phyloP scores from a whole-genome alignment of 176 grass and related monocot genomes.

The Bromus sterilis region DNA sequence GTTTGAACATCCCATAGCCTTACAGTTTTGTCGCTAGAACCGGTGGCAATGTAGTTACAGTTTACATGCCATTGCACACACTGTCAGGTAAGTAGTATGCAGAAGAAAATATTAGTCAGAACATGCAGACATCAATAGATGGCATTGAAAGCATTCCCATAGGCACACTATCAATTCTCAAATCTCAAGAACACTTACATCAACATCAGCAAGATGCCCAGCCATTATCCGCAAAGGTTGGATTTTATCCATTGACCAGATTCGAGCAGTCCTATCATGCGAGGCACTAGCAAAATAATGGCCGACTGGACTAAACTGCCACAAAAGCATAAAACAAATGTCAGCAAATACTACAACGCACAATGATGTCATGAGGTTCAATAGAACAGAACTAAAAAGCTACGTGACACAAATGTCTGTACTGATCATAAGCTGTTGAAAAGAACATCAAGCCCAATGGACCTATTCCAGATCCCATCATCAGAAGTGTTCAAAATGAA shows the following conservation, averaged over 20 bases:
- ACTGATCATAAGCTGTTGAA: not conserved
- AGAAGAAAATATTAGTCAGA: not conserved
- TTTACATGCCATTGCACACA: conserved; percentile 99
- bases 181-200: conserved; percentile 65
- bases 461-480: conserved; percentile 9
- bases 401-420: not conserved
- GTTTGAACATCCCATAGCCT: conserved; percentile 92
- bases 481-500: not conserved
- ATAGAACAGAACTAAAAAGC: not conserved
- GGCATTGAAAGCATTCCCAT: conserved; percentile 6
- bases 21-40: conserved; percentile 94
- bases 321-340: not conserved
- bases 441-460: not conserved
- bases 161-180: not conserved
- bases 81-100: conserved; percentile 37
- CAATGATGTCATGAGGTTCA: not conserved
- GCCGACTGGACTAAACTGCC: conserved; percentile 92
- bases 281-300: conserved; percentile 99
- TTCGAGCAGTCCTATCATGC: conserved; percentile 95
- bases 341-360: conserved; percentile 9
- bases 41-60: conserved; percentile 91
- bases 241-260: conserved; percentile 98
- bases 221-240: conserved; percentile 94
- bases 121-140: not conserved
- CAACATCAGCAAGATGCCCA: conserved; percentile 97